phyloP scores from a whole-genome alignment of 768 basidiomycete species.

The Boletellus emodensis region DNA sequence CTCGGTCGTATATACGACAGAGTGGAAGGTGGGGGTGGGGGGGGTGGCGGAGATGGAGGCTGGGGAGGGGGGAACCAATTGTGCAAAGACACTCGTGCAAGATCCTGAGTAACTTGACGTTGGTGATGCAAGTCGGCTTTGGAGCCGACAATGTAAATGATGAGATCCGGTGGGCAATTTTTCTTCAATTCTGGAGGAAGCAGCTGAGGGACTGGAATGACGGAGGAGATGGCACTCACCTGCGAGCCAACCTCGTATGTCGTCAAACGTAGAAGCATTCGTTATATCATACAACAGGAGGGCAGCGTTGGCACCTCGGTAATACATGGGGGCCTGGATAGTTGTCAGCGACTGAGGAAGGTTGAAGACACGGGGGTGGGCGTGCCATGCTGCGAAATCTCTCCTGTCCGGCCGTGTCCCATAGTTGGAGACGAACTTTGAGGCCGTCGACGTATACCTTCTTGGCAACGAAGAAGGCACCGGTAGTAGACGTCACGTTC shows the following conservation, averaged over 20 bases:
- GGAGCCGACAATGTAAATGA: slow-evolving; percentile 93
- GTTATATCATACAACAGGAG: slow-evolving; percentile 95
- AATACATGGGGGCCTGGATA: slow-evolving; percentile 88
- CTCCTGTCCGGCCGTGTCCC: slow-evolving; percentile 95
- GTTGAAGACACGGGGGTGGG: slow-evolving; percentile 6
- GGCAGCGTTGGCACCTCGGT: slow-evolving; percentile 93
- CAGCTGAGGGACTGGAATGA: background rate
- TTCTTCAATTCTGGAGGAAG: slow-evolving; percentile 71
- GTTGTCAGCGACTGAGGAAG: slow-evolving; percentile 14
- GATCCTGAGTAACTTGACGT: slow-evolving; percentile 76
- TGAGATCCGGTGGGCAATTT: slow-evolving; percentile 81
- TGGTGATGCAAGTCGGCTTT: slow-evolving; percentile 77
- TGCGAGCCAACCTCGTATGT: slow-evolving; percentile 88
- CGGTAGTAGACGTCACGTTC: slow-evolving; percentile 86
- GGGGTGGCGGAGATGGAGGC: slow-evolving; percentile 62
- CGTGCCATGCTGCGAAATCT: slow-evolving; percentile 86
- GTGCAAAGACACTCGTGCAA: slow-evolving; percentile 78
- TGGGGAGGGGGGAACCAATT: slow-evolving; percentile 85
- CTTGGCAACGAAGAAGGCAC: slow-evolving; percentile 92
- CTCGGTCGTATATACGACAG: slow-evolving; percentile 35
- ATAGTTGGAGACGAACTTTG: slow-evolving; percentile 82
- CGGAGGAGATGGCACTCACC: slow-evolving; percentile 43
- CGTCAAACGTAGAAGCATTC: slow-evolving; percentile 81
- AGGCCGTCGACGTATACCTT: slow-evolving; percentile 82
- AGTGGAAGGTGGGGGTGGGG: slow-evolving; percentile 46